Evolutionary conservation across 306 rosid species (phyloP).

Genomic region (Trifolium subterraneum): DNA sequence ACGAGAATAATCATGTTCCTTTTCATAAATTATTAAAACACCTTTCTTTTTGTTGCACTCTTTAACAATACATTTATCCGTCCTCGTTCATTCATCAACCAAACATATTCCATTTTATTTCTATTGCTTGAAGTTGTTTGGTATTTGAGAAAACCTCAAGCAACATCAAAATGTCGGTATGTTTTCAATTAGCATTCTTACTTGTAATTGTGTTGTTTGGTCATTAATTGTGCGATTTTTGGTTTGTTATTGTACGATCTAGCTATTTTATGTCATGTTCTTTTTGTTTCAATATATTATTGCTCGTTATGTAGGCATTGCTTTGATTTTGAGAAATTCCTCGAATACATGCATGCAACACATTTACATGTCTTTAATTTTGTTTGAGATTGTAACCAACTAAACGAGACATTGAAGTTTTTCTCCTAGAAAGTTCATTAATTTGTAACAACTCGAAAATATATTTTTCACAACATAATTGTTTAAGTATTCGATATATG

Average conservation of each 20-base stretch:
- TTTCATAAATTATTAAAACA: neutral
- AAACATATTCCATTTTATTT: constrained; percentile 7
- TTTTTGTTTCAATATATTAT: neutral
- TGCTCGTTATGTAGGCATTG: neutral
- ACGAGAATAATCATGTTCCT: neutral
- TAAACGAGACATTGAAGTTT: too few relatives aligned
- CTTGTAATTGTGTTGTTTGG: constrained; percentile 19
- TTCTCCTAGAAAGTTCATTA: too few relatives aligned
- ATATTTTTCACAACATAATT: too few relatives aligned
- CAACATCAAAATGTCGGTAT: constrained; percentile 54
- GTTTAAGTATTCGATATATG: too few relatives aligned
- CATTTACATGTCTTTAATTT: too few relatives aligned
- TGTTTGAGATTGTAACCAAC: too few relatives aligned
- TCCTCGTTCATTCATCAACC: constrained; percentile 4
- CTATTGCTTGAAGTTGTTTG: neutral
- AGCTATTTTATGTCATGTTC: neutral
- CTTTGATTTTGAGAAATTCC: too few relatives aligned
- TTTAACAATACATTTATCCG: neutral
- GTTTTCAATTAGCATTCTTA: constrained; percentile 24
- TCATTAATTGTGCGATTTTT: neutral
- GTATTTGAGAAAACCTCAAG: constrained; percentile 17
- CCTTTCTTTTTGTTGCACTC: neutral
- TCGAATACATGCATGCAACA: neutral
- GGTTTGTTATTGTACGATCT: neutral
- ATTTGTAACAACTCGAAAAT: too few relatives aligned